These are phyloP conservation scores for Trichosporon asahii DNA, from an alignment of 1,284 basidiomycete genomes.

Conservation along the genomic window DNA sequence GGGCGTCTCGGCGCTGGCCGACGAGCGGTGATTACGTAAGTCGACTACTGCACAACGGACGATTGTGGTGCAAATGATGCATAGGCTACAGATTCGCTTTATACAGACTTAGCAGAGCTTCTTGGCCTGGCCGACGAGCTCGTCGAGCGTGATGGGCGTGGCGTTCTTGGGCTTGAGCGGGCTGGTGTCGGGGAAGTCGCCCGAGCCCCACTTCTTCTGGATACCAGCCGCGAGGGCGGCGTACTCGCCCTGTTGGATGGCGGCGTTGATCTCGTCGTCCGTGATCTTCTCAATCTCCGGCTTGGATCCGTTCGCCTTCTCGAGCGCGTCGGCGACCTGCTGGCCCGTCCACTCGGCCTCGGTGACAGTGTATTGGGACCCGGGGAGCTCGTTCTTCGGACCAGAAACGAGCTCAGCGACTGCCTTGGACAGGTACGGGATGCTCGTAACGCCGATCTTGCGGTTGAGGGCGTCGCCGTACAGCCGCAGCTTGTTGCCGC, in stretches of 20 bases:
- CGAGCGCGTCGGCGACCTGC: slow-evolving; percentile 13
- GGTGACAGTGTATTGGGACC: slow-evolving; percentile 5
- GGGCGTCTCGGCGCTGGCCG: not conserved
- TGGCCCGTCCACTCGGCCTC: slow-evolving; percentile 15
- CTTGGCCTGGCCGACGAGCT: not conserved
- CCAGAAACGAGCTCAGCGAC: slow-evolving; percentile 13
- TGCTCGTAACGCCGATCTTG: slow-evolving; percentile 5
- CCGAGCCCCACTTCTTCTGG: slow-evolving; percentile 68
- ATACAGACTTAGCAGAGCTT: not conserved
- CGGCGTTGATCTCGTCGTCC: slow-evolving; percentile 9
- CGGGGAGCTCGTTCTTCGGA: not conserved
- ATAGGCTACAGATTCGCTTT: not conserved
- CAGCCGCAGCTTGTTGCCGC: slow-evolving; percentile 15
- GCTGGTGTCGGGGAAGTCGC: slow-evolving; percentile 77
- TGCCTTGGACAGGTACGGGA: slow-evolving; percentile 13
- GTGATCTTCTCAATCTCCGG: slow-evolving; percentile 2
- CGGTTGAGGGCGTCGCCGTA: slow-evolving; percentile 14
- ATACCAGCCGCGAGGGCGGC: slow-evolving; percentile 68
- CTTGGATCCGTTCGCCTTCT: not conserved
- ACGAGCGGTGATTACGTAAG: not conserved
- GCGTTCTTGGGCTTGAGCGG: slow-evolving; percentile 58
- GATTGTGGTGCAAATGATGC: not conserved
- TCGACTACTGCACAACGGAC: no score
- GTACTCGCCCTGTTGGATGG: slow-evolving; percentile 37
- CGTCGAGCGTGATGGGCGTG: not conserved